Evolutionary conservation across 1,284 basidiomycete genomes (phyloP).

Genomic region (Cerioporus squamosus): DNA sequence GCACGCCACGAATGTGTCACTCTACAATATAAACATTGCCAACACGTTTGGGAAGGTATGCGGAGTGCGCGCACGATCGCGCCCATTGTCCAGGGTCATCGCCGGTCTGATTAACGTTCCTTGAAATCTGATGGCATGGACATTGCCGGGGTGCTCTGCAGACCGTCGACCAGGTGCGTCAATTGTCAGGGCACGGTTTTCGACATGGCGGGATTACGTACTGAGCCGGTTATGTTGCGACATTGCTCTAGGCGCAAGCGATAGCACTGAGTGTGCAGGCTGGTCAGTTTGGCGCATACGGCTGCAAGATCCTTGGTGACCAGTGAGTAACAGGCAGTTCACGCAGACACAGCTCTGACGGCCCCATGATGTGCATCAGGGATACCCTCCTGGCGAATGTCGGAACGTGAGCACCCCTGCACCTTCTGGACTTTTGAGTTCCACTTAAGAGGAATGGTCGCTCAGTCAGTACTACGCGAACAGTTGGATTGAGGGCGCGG

Average conservation of each 20-base stretch:
- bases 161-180: slow-evolving; percentile 26
- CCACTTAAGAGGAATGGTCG: not conserved
- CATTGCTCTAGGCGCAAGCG: slow-evolving; percentile 42
- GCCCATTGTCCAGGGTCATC: slow-evolving; percentile 13
- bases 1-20: slow-evolving; percentile 52
- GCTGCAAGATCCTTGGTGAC: slow-evolving; percentile 54
- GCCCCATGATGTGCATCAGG: slow-evolving; percentile 14
- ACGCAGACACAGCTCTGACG: slow-evolving; percentile 11
- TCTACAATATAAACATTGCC: slow-evolving; percentile 61
- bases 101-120: slow-evolving; percentile 7
- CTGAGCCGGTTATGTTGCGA: not conserved
- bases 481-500: slow-evolving; percentile 48
- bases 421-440: not conserved
- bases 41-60: slow-evolving; percentile 53
- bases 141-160: slow-evolving; percentile 1
- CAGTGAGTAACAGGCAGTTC: slow-evolving; percentile 43
- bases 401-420: slow-evolving; percentile 45
- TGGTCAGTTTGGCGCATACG: slow-evolving; percentile 53
- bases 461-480: slow-evolving; percentile 29
- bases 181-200: not conserved
- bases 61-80: slow-evolving; percentile 10
- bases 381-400: slow-evolving; percentile 46
- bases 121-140: not conserved
- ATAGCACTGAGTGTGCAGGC: slow-evolving; percentile 59
- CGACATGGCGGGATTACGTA: slow-evolving; percentile 7